Conservation (phyloP, 2,329 filamentous ascomycete genomes). For the Fusarium sp. region DNA sequence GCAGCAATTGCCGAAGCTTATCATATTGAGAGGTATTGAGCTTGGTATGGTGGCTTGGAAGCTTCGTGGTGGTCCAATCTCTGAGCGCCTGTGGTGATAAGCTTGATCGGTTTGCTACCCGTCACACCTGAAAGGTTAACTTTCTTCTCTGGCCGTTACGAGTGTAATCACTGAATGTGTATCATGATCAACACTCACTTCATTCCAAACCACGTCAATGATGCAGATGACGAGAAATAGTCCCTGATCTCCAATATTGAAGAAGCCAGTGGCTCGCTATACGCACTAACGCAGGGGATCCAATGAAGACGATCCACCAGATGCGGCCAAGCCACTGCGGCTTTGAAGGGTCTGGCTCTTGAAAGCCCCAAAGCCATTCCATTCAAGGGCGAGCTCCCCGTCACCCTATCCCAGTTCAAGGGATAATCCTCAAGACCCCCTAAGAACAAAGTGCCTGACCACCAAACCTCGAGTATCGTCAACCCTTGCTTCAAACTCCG, state of each 20-base stretch:
- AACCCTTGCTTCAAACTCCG: constrained; percentile 32
- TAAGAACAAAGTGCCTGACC: constrained; percentile 18
- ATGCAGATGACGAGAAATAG: not conserved
- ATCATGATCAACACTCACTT: not conserved
- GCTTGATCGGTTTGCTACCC: not conserved
- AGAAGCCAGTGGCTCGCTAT: constrained; percentile 10
- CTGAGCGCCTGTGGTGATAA: not conserved
- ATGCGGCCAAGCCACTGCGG: constrained; percentile 36
- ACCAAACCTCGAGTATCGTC: constrained; percentile 14
- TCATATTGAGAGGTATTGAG: not conserved
- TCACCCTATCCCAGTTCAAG: constrained; percentile 31
- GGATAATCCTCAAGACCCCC: constrained; percentile 31
- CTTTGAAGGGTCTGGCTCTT: constrained; percentile 28
- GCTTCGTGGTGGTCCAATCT: not conserved
- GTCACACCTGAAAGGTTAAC: not conserved
- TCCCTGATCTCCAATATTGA: constrained; percentile 7
- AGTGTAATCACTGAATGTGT: not conserved
- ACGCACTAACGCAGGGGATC: constrained; percentile 20
- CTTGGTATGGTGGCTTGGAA: not conserved
- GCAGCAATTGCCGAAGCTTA: not conserved
- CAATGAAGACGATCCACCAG: constrained; percentile 10
- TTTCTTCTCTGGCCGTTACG: not conserved
- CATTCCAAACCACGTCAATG: constrained; percentile 7
- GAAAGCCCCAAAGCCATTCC: not conserved
- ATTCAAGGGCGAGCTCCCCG: constrained; percentile 23